Percentiles rank a stretch among this genome's conserved stretches.
Evolutionary conservation across 768 basidiomycete genomes (phyloP).

Genomic region (Leccinellum rugosiceps): DNA sequence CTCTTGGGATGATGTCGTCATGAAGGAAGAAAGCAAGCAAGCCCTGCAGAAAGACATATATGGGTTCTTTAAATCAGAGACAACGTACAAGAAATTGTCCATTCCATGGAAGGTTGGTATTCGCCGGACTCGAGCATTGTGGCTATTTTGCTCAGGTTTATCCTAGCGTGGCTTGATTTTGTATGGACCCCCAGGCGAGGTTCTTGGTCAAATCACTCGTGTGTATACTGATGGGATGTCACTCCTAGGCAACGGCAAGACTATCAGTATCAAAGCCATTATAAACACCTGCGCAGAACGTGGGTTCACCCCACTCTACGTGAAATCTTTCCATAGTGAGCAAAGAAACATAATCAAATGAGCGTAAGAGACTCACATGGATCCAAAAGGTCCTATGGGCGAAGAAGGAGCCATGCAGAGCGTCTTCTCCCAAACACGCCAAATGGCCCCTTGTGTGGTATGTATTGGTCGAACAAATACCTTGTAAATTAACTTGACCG

Average conservation of each 20-base stretch:
- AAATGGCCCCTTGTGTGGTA: constrained; percentile 62
- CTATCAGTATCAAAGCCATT: constrained; percentile 76
- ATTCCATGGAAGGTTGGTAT: constrained; percentile 77
- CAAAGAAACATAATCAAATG: background rate
- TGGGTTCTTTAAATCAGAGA: constrained; percentile 76
- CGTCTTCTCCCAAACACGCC: constrained; percentile 73
- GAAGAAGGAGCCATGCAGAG: constrained; percentile 65
- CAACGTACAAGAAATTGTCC: constrained; percentile 65
- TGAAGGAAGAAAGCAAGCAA: constrained; percentile 66
- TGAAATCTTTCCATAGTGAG: constrained; percentile 75
- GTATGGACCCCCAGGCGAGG: constrained; percentile 72
- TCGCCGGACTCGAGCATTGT: background rate
- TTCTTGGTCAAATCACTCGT: background rate
- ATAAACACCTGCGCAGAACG: constrained; percentile 68
- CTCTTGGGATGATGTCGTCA: constrained; percentile 71
- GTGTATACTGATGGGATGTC: background rate
- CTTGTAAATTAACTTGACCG: background rate
- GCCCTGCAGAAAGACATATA: constrained; percentile 69
- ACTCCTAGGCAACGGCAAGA: constrained; percentile 71
- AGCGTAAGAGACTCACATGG: constrained; percentile 5
- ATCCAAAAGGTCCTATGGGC: constrained; percentile 46
- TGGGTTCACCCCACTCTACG: constrained; percentile 71
- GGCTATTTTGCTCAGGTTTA: background rate
- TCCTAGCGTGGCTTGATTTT: constrained; percentile 75
- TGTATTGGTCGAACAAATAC: constrained; percentile 38